phyloP scores from a whole-genome alignment of 2,329 filamentous ascomycete genomes.

The Aspergillus sp. region DNA sequence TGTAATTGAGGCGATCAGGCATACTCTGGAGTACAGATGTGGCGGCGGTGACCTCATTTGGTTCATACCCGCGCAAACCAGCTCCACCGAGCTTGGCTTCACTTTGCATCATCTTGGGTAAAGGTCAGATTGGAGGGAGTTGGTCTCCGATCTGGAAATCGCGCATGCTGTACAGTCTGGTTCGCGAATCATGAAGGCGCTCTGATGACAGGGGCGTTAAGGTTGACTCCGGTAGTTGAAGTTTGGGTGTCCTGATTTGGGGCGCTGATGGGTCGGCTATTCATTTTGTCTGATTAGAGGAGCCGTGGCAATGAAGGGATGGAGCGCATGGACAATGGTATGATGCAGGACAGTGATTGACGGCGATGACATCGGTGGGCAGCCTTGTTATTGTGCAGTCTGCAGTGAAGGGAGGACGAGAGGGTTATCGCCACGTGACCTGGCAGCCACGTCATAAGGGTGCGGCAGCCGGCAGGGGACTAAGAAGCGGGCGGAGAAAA shows the following conservation, averaged over 20 bases:
- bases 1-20: neutral
- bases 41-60: neutral
- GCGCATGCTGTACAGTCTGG: neutral
- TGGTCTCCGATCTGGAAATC: neutral
- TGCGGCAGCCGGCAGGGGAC: too few species aligned
- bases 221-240: neutral
- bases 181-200: neutral
- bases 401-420: neutral
- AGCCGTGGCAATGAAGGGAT: neutral
- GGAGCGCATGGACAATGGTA: neutral
- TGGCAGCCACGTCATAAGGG: conserved; percentile 4
- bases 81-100: neutral
- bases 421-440: conserved; percentile 6
- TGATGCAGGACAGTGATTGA: neutral
- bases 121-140: neutral
- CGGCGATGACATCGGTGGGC: conserved; percentile 3
- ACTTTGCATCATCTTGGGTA: neutral
- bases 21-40: neutral
- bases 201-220: neutral
- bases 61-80: neutral
- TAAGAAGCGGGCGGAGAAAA: neutral
- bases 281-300: neutral
- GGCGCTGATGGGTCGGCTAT: neutral
- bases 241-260: neutral
- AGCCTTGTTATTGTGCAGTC: too few species aligned